Evolutionary conservation across 2,329 filamentous ascomycete genomes (phyloP), one percentile per base, ranked within the genome.

Genomic region (Diaporthe citri): DNA sequence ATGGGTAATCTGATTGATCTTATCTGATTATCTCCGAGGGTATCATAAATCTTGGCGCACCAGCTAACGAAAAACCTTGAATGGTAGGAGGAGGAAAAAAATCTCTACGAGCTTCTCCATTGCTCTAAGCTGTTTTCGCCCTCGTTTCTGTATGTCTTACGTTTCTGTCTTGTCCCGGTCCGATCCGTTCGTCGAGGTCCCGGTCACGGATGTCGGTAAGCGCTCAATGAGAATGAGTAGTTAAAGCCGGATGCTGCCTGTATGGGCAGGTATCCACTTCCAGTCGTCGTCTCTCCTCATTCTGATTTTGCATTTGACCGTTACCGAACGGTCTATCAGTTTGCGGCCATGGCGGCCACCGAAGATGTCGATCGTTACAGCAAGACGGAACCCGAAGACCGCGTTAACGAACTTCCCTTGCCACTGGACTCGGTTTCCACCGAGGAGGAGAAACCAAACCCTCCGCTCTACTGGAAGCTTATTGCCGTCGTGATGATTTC

Each of bases 21-120:
- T 66, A 66, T 66, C 62, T 51, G 62, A 66, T 66, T 8, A 25
- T 66, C 62, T 36, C 12, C 43, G 20, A 36, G 22, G 46, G n/a
- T n/a, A n/a, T n/a, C n/a, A n/a, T n/a, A 15, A 2, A 36, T 34
- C 46, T 67, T 52, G 62, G 46, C 62, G 22, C 46, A 25, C 62
- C 28, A 39, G 22, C 17, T 36, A 3, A 15, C 8, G 22, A n/a
- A 66, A 66, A 66, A 51, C 43, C 41, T 36, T 51, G 62, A 48
- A 36, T 51, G 62, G 28, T n/a, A 9, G 2, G 5, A 13, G 5
- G 6, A 15, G 51, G 51, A 66, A 17, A 15, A 66, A 66, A 66
- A 17, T 25, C 43, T 25, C 20, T 4, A 66, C 28, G 1, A 20
- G 6, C 39, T 36, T 34, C 62, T 51, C 62, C 62, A 66, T 66